A percentile compares a stretch with the other conserved stretches of the same genome.
These are phyloP conservation scores for Teratosphaeria nubilosa DNA, from an alignment of 2,329 filamentous ascomycete species.

Conservation along the genomic window DNA sequence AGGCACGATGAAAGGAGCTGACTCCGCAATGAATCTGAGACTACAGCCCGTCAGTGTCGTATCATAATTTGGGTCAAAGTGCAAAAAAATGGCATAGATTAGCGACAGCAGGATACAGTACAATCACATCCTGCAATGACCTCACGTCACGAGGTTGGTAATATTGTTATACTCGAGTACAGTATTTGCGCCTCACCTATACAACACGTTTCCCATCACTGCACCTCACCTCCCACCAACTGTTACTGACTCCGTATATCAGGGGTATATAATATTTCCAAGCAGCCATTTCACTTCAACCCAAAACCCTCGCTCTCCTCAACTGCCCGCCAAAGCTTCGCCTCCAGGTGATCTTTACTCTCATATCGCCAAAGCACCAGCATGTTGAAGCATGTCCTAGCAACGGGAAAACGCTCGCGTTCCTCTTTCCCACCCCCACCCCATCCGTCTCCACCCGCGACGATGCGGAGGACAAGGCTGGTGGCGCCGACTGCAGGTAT, in stretches of 20 bases:
- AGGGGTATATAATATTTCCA: not conserved
- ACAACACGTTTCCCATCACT: not conserved
- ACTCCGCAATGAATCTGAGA: not conserved
- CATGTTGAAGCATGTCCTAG: conserved; percentile 85
- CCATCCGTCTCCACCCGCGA: conserved; percentile 52
- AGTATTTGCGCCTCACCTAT: not conserved
- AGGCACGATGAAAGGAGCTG: not conserved
- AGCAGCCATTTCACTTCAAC: conserved; percentile 48
- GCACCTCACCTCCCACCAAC: not conserved
- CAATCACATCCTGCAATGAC: not conserved
- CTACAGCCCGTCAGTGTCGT: not conserved
- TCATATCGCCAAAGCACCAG: conserved; percentile 65
- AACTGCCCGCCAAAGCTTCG: conserved; percentile 75
- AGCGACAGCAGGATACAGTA: not conserved
- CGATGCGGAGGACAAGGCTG: conserved; percentile 65
- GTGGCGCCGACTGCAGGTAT: conserved; percentile 82
- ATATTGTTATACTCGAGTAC: not conserved
- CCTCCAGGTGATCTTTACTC: conserved; percentile 56
- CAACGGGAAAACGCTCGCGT: conserved; percentile 65
- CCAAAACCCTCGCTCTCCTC: conserved; percentile 86
- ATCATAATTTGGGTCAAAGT: not conserved
- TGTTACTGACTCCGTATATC: not conserved
- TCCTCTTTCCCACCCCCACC: conserved; percentile 42
- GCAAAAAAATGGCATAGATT: not conserved
- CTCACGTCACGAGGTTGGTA: not conserved